Evolutionary conservation across 2,329 filamentous ascomycete species (phyloP), one percentile per base, ranked within the genome.

Genomic region (Neonectria coccinea): DNA sequence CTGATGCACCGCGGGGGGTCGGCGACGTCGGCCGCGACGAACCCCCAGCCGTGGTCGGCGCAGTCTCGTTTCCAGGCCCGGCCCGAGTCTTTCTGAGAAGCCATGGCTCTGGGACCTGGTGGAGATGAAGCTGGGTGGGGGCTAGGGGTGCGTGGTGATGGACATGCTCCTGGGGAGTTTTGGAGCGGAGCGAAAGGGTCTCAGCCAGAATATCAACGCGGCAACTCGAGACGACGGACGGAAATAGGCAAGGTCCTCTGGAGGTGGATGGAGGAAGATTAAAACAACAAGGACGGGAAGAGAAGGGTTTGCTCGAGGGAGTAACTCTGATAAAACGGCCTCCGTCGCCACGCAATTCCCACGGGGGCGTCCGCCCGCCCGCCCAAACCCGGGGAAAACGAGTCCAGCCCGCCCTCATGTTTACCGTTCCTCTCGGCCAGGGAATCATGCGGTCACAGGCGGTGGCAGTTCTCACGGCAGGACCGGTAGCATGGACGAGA

Each of bases 1-100:
- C 67, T 64, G 58, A 82, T 71, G 66, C 81, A 83, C 14, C 57
- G 63, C 42, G 71, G 73, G n/a, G 77, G 67, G 63, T 81, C 74
- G 8, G 70, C 64, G 25, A 76, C 72, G 64, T 72, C 62, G 54
- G 66, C 66, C 36, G 71, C 74, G 50, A 77, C 61, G 65, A 71
- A 75, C 25, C 73, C 75, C 78, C 78, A 79, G 31, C 58, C 60
- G 41, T 69, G 69, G 39, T 67, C 62, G 47, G 59, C 60, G 57
- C 75, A 77, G 42, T 60, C 66, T 51, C 52, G 53, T 52, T 48
- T 56, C 59, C 45, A 20, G 6, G 29, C 36, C 20, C 8, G 29
- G 10, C n/a, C 42, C 44, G 50, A 53, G 27, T 44, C 67, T 45
- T 33, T 22, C 29, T 42, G 63, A 48, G 42, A 31, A 41, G 59